These are phyloP conservation scores for Astragalus glycyphyllos DNA, from an alignment of 306 rosid species.

Conservation along the genomic window DNA sequence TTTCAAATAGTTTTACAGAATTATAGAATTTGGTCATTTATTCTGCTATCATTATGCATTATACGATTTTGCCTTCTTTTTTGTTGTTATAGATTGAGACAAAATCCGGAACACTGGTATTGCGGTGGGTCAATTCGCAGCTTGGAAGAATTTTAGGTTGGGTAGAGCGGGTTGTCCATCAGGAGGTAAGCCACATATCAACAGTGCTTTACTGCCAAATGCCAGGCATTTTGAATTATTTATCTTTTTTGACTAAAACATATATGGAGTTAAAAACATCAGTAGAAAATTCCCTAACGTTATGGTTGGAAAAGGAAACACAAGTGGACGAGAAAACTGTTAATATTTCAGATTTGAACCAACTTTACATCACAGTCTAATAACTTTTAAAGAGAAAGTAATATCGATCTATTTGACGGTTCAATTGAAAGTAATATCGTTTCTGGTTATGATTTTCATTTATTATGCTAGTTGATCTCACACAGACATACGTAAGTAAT, in stretches of 20 bases:
- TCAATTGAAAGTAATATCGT: too few relatives aligned
- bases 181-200: slow-evolving; percentile 67
- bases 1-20: slow-evolving; percentile 26
- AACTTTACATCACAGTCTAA: background rate
- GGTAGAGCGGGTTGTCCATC: slow-evolving; percentile 91
- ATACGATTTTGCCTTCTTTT: slow-evolving; percentile 30
- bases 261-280: background rate
- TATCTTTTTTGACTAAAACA: slow-evolving; percentile 30
- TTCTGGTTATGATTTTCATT: too few relatives aligned
- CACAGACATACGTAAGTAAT: background rate
- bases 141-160: slow-evolving; percentile 92
- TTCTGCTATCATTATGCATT: slow-evolving; percentile 21
- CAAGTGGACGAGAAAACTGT: background rate
- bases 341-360: background rate
- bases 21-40: slow-evolving; percentile 25
- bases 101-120: slow-evolving; percentile 92
- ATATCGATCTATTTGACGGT: background rate
- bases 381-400: slow-evolving; percentile 12
- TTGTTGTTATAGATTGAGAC: slow-evolving; percentile 73
- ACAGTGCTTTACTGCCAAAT: slow-evolving; percentile 24
- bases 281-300: background rate
- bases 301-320: slow-evolving; percentile 17
- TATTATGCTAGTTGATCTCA: background rate
- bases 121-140: slow-evolving; percentile 97
- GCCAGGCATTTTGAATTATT: slow-evolving; percentile 27